These are phyloP conservation scores for Aspergillus arachidicola DNA, from an alignment of 2,329 filamentous ascomycete genomes.

Conservation along the genomic window DNA sequence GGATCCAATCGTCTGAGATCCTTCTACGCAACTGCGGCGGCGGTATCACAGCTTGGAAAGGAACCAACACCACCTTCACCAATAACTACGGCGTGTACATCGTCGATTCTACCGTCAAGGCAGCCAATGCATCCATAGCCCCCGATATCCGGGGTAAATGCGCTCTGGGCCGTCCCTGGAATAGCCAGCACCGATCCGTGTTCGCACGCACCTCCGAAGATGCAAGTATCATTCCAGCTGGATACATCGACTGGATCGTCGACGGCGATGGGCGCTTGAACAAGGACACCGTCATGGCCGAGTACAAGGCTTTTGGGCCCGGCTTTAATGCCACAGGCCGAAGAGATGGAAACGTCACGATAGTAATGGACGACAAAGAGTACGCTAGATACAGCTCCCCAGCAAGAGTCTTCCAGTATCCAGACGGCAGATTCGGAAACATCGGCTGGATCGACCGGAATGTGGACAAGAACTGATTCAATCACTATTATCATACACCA, in stretches of 20 bases:
- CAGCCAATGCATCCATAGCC: conserved; percentile 54
- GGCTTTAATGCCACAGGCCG: conserved; percentile 57
- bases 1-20: conserved; percentile 58
- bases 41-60: conserved; percentile 71
- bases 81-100: conserved; percentile 72
- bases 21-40: conserved; percentile 64
- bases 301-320: conserved; percentile 56
- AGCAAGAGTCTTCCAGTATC: conserved; percentile 51
- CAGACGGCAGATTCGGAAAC: conserved; percentile 50
- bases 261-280: conserved; percentile 42
- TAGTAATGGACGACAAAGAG: conserved; percentile 46
- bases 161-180: conserved; percentile 66
- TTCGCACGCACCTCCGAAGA: conserved; percentile 61
- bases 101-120: conserved; percentile 55
- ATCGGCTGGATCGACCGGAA: conserved; percentile 52
- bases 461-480: neutral
- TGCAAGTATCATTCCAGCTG: conserved; percentile 53
- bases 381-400: conserved; percentile 44
- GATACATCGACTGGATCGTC: conserved; percentile 58
- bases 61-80: conserved; percentile 64
- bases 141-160: conserved; percentile 51
- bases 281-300: conserved; percentile 59
- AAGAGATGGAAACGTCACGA: conserved; percentile 45
- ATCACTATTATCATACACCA: neutral
- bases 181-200: conserved; percentile 59